These are phyloP conservation scores for Mentha longifolia DNA, from an alignment of 257 asterid genomes.

Conservation along the genomic window DNA sequence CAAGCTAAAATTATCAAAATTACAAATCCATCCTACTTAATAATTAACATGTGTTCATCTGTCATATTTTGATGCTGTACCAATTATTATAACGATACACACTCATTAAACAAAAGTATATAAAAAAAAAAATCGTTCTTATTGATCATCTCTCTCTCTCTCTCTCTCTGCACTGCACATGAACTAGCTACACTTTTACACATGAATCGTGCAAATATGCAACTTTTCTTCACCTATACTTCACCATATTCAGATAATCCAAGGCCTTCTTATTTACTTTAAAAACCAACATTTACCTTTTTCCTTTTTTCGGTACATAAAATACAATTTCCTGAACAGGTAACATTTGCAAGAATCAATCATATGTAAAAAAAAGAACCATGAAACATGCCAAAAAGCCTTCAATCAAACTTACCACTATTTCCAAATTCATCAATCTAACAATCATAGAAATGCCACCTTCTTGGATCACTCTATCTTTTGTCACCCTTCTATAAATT, in stretches of 20 bases:
- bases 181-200: slow-evolving; percentile 29
- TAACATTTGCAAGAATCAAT: slow-evolving; percentile 9
- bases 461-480: slow-evolving; percentile 33
- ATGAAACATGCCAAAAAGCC: slow-evolving; percentile 42
- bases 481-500: slow-evolving; percentile 28
- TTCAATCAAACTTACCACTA: slow-evolving; percentile 24
- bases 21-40: background rate
- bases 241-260: slow-evolving; percentile 1
- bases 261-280: background rate
- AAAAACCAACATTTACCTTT: background rate
- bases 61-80: background rate
- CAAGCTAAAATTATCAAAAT: background rate
- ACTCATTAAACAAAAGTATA: too few relatives aligned
- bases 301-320: background rate
- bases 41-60: background rate
- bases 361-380: slow-evolving; percentile 11
- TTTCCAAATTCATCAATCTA: slow-evolving; percentile 39
- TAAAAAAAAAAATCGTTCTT: background rate
- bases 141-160: background rate
- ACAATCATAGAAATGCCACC: slow-evolving; percentile 38
- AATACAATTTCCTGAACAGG: background rate
- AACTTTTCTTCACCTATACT: slow-evolving; percentile 32
- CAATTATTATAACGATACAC: background rate
- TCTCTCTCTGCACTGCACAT: background rate
- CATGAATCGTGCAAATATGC: slow-evolving; percentile 42